Conservation (phyloP, 371 early-diverging fungal genomes). For the Mortierella sp. region DNA sequence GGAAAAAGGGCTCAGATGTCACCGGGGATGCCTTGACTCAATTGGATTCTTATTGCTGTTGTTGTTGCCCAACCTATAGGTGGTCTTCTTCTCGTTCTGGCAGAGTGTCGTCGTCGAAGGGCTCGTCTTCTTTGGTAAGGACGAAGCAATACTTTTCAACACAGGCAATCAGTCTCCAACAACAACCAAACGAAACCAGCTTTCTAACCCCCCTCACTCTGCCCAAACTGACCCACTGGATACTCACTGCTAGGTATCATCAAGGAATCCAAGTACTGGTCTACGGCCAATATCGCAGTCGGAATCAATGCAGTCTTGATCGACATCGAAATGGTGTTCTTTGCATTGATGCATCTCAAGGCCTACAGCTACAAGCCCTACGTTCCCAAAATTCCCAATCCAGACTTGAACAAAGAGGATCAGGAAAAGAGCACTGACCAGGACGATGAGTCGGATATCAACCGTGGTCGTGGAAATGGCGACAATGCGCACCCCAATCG, state of each 20-base stretch:
- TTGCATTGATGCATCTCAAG: constrained; percentile 46
- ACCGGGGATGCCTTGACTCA: no score
- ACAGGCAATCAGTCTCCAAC: not conserved
- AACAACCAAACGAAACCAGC: not conserved
- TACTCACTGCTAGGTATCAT: constrained; percentile 24
- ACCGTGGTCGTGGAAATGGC: no score
- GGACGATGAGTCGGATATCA: no score
- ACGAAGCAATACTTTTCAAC: not conserved
- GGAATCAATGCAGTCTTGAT: constrained; percentile 49
- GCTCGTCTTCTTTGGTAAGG: constrained; percentile 46
- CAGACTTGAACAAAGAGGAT: constrained; percentile 4
- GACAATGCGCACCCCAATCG: no score
- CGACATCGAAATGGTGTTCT: constrained; percentile 51
- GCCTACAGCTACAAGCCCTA: constrained; percentile 53
- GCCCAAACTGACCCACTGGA: no score
- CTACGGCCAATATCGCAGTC: constrained; percentile 43
- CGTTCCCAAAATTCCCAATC: constrained; percentile 41
- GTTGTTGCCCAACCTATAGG: no score
- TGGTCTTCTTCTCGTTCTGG: constrained; percentile 57
- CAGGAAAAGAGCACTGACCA: no score
- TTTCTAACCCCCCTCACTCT: no score
- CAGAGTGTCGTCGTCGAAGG: constrained; percentile 45
- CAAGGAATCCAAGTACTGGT: constrained; percentile 48
- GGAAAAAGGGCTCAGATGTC: no score
- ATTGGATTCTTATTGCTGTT: no score